Evolutionary conservation across 495 filamentous ascomycete species (phyloP), one percentile per base, ranked within the genome.

Genomic region (Thermochaetoides thermophila): DNA sequence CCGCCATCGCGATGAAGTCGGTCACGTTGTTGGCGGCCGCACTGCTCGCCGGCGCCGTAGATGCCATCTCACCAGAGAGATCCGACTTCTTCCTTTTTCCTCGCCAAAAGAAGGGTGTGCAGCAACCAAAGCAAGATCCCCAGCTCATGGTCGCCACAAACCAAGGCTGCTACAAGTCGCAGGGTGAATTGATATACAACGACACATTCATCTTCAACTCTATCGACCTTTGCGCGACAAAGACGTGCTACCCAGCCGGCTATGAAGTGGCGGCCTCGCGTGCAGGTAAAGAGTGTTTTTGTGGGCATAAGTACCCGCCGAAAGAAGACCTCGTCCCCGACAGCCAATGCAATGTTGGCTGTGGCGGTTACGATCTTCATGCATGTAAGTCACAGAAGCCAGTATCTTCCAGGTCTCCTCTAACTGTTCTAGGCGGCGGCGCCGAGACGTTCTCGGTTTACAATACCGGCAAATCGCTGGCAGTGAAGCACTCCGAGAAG

Each of bases 241-340:
- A 35, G 0, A 37, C 27, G 3, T 59, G 55, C 34, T n/a, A 10
- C 0, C 0, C 2, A 1, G 0, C 27, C 1, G 43, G 44, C 1
- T 43, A 42, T n/a, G 15, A 24, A 0, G 44, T 48, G 1, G 39
- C 34, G 2, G 49, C 41, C 2, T 40, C 37, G 2, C 40, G 11
- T 11, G 34, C 38, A 12, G 43, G 46, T 11, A 40, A 46, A 17
- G 26, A 52, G 31, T 84, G 79, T 50, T 78, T 48, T 34, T 84
- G 79, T 45, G 80, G 79, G 23, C 44, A 66, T 23, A 46, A 48
- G 22, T 54, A 78, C 21, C 79, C 79, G 6, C 59, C 68, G 13
- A 42, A 56, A 11, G 33, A 39, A 4, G 51, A 49, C 27, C 40
- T 65, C 37, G 62, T 69, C 3, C 54, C 61, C 23, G 58, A 73